Percentiles rank a stretch among this genome's conserved stretches.
Evolutionary conservation across 495 filamentous ascomycete genomes (phyloP).

Genomic region (Letharia columbiana): DNA sequence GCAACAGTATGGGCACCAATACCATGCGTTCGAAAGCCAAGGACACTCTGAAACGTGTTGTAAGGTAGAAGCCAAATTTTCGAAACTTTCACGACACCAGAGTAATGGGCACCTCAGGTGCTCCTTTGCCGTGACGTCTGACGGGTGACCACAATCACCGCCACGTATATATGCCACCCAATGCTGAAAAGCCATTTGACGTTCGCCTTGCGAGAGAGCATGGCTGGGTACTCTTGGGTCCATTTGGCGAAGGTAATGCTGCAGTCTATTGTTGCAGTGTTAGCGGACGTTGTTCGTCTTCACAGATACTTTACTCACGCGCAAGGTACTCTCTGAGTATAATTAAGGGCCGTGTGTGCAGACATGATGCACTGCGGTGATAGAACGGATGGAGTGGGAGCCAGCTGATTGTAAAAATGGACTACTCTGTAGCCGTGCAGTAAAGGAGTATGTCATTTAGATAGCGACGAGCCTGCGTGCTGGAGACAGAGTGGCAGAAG

Average conservation of each 20-base stretch:
- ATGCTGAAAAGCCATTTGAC: slow-evolving; percentile 14
- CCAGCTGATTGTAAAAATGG: too few species aligned
- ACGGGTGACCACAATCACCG: neutral
- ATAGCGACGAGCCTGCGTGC: neutral
- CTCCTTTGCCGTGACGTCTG: slow-evolving; percentile 6
- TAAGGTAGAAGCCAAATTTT: slow-evolving; percentile 5
- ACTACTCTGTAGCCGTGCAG: neutral
- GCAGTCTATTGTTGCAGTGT: neutral
- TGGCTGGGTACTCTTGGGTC: neutral
- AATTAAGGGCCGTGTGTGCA: neutral
- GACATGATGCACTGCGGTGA: neutral
- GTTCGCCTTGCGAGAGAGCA: slow-evolving; percentile 4
- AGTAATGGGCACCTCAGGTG: slow-evolving; percentile 15
- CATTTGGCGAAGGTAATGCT: neutral
- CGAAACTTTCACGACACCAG: slow-evolving; percentile 17
- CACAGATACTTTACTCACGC: neutral
- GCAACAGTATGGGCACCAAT: slow-evolving; percentile 17
- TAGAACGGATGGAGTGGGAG: neutral
- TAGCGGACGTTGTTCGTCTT: neutral
- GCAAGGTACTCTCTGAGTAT: neutral
- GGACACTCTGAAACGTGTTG: slow-evolving; percentile 12
- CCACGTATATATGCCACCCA: slow-evolving; percentile 15
- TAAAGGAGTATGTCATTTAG: neutral
- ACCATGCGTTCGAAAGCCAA: slow-evolving; percentile 12
- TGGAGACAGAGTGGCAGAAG: neutral